Evolutionary conservation across 306 rosid species (phyloP).

Genomic region (Rosa multiflora): DNA sequence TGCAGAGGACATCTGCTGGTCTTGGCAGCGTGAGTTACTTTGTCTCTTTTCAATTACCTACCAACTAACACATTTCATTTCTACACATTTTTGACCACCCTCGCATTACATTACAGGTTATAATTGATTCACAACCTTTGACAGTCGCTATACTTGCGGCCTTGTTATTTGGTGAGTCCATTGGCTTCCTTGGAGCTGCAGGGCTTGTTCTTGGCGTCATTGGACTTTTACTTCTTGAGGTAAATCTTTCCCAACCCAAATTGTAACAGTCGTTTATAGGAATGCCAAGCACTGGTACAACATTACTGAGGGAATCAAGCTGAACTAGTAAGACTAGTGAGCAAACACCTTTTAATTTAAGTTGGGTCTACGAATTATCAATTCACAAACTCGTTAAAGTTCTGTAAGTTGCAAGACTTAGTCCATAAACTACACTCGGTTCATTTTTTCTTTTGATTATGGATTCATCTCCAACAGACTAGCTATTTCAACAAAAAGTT

Average conservation of each 20-base stretch:
- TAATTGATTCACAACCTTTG: constrained; percentile 95
- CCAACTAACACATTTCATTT: background rate
- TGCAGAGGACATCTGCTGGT: constrained; percentile 88
- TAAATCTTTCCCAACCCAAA: constrained; percentile 23
- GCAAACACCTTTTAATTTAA: no score
- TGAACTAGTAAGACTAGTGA: background rate
- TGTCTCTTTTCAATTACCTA: background rate
- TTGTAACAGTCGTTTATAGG: background rate
- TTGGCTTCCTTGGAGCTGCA: constrained; percentile 74
- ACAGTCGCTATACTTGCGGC: constrained; percentile 93
- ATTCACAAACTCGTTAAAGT: no score
- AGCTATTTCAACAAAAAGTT: no score
- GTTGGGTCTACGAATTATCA: no score
- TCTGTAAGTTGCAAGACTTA: no score
- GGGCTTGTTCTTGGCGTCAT: constrained; percentile 89
- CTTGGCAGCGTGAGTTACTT: constrained; percentile 79
- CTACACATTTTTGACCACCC: background rate
- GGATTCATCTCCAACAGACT: no score
- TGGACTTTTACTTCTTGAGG: constrained; percentile 91
- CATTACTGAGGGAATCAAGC: background rate
- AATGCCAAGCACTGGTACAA: background rate
- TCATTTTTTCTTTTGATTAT: no score
- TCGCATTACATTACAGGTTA: constrained; percentile 54
- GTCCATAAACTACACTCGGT: no score
- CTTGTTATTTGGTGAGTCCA: constrained; percentile 86